phyloP scores from a whole-genome alignment of 2,329 filamentous ascomycete genomes.

The Coniochaeta sp. region DNA sequence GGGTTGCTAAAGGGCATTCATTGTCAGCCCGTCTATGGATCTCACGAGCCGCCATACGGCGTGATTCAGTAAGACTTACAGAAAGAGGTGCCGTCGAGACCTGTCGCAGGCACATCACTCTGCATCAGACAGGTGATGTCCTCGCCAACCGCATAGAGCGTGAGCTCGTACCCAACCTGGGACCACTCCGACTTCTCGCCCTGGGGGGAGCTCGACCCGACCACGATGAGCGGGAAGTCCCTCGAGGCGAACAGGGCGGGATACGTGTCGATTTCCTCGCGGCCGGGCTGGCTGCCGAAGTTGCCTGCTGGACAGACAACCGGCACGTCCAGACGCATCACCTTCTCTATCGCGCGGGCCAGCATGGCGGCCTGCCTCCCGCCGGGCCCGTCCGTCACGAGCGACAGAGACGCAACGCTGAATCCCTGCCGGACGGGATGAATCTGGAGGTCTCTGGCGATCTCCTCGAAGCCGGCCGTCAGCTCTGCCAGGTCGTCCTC shows the following conservation, averaged over 20 bases:
- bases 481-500: not conserved
- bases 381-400: not conserved
- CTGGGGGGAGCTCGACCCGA: not conserved
- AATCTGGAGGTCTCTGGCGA: not conserved
- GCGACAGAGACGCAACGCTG: not conserved
- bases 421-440: not conserved
- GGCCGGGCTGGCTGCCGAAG: not conserved
- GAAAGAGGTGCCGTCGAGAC: not conserved
- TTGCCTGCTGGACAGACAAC: not conserved
- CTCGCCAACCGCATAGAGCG: not conserved
- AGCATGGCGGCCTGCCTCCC: not conserved
- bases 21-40: not conserved
- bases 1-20: not conserved
- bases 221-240: not conserved
- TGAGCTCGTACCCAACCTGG: not conserved
- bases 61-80: not conserved
- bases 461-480: not conserved
- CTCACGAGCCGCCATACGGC: not conserved
- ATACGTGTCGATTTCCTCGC: not conserved
- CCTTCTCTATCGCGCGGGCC: not conserved
- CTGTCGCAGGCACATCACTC: not conserved
- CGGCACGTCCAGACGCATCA: not conserved
- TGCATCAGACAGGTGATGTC: not conserved
- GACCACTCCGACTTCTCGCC: not conserved
- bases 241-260: not conserved